These are phyloP conservation scores for Glycyrrhiza uralensis DNA, from an alignment of 306 rosid species.

Conservation along the genomic window DNA sequence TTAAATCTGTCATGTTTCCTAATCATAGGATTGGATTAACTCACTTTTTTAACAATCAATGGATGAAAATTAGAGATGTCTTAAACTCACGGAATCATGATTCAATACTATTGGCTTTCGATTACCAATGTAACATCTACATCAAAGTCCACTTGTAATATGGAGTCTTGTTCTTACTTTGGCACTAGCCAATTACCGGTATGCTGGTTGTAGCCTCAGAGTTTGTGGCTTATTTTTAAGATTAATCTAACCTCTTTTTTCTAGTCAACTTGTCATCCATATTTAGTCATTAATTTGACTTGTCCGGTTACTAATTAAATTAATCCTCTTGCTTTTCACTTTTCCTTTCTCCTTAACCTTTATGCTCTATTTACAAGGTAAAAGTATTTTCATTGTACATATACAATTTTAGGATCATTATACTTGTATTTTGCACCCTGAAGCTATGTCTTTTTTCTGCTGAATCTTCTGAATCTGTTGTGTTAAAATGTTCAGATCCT, in stretches of 20 bases:
- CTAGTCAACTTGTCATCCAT: background rate
- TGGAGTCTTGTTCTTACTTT: background rate
- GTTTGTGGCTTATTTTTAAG: background rate
- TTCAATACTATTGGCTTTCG: background rate
- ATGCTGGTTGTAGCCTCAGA: background rate
- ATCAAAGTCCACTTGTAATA: background rate
- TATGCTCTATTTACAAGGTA: background rate
- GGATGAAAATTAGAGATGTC: background rate
- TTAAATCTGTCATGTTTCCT: background rate
- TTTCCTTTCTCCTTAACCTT: background rate
- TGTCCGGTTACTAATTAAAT: background rate
- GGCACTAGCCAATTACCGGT: background rate
- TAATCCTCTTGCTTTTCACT: background rate
- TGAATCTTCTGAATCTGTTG: slow-evolving; percentile 17
- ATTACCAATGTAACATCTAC: background rate
- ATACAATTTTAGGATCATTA: background rate
- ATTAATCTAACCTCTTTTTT: background rate
- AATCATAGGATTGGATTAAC: background rate
- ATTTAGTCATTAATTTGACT: background rate
- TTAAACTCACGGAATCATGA: background rate
- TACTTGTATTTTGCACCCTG: slow-evolving; percentile 7
- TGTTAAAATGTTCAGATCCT: slow-evolving; percentile 40
- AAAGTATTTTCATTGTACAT: background rate
- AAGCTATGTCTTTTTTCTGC: slow-evolving; percentile 7
- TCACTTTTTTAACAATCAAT: background rate